Percentiles rank a stretch among this genome's conserved stretches.
phyloP scores from a whole-genome alignment of 139 green algal genomes.

The Astrephomene gubernaculifera region DNA sequence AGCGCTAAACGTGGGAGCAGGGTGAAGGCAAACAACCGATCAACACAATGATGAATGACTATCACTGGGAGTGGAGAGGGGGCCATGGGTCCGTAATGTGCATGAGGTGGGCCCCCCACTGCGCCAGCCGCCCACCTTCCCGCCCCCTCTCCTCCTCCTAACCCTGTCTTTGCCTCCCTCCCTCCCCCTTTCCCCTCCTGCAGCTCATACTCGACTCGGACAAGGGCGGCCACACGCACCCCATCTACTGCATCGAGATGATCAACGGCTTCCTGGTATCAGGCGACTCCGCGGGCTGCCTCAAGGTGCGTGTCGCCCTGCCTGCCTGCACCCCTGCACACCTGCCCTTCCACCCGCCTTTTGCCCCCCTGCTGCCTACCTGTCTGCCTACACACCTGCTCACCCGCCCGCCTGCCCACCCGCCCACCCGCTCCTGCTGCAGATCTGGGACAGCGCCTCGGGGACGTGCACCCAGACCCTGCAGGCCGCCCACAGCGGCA shows the following conservation, averaged over 20 bases:
- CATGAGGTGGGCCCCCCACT: too few species aligned
- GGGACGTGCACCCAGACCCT: slow-evolving; percentile 36
- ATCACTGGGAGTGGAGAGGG: too few species aligned
- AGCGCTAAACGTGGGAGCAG: too few species aligned
- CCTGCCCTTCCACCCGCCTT: background rate
- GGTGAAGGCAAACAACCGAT: too few species aligned
- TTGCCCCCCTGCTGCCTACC: background rate
- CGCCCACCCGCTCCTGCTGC: background rate
- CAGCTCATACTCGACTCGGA: slow-evolving; percentile 41
- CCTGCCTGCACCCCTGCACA: too few species aligned
- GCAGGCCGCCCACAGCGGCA: slow-evolving; percentile 2
- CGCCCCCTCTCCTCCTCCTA: too few species aligned
- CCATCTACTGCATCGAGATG: slow-evolving; percentile 20
- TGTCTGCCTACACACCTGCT: too few species aligned
- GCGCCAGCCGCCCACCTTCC: too few species aligned
- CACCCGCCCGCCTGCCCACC: background rate
- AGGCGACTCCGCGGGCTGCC: slow-evolving; percentile 7
- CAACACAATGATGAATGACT: too few species aligned
- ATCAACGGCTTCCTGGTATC: slow-evolving; percentile 42
- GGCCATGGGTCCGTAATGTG: too few species aligned
- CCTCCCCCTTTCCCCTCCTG: background rate
- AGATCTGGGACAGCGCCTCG: slow-evolving; percentile 34
- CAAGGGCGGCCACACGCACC: slow-evolving; percentile 27
- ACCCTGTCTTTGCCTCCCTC: too few species aligned
- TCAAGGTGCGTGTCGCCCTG: slow-evolving; percentile 31